Conservation (phyloP, 2,329 filamentous ascomycete species). For the Aureobasidium pullulans region DNA sequence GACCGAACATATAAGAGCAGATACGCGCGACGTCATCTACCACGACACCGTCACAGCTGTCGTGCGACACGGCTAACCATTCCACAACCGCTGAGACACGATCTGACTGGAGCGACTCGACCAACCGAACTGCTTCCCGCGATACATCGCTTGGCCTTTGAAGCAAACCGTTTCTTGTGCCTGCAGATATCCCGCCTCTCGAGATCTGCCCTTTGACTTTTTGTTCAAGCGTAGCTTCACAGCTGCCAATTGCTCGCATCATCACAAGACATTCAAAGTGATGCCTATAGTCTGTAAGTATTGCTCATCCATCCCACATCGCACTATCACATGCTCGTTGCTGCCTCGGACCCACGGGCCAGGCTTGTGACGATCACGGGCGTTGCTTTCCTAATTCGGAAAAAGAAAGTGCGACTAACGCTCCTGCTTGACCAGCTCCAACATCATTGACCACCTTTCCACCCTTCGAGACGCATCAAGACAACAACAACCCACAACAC, state of each 20-base stretch:
- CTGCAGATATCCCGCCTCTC: constrained; percentile 6
- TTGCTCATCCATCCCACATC: neutral
- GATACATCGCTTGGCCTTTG: neutral
- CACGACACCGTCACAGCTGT: constrained; percentile 5
- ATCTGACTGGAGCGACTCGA: constrained; percentile 8
- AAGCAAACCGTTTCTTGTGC: constrained; percentile 9
- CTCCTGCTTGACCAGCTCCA: constrained; percentile 10
- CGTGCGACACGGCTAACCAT: constrained; percentile 12
- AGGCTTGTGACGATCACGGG: neutral
- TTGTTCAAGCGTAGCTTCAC: neutral
- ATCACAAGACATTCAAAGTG: constrained; percentile 8
- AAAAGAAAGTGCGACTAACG: constrained; percentile 1
- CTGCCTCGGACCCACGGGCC: constrained; percentile 2
- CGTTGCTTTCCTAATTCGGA: neutral
- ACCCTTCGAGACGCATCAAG: constrained; percentile 25
- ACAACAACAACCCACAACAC: constrained; percentile 21
- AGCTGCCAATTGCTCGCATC: neutral
- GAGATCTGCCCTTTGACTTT: neutral
- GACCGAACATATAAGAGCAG: neutral
- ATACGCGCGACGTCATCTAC: constrained; percentile 1
- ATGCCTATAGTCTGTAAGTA: constrained; percentile 16
- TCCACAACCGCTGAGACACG: constrained; percentile 10
- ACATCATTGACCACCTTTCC: constrained; percentile 27
- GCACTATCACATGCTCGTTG: constrained; percentile 3
- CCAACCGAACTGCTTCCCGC: neutral